phyloP scores from a whole-genome alignment of 371 early-diverging fungal genomes.

The Rhizopus arrhizus region DNA sequence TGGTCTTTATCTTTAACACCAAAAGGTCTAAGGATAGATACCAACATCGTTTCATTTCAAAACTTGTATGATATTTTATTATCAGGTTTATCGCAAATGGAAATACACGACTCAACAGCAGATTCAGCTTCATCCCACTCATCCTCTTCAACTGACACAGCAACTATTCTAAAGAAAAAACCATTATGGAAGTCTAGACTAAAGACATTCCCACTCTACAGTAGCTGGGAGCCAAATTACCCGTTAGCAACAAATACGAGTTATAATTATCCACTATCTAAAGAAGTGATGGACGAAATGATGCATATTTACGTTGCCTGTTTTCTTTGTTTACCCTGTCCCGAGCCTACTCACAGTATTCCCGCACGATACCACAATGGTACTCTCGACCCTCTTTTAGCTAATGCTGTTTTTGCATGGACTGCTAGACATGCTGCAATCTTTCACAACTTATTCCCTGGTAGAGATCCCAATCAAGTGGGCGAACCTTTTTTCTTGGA shows the following conservation, averaged over 20 bases:
- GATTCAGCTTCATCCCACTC: constrained; percentile 28
- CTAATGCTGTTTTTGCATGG: constrained; percentile 50
- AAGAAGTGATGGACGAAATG: constrained; percentile 25
- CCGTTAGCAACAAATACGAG: too few species aligned
- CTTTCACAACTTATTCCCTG: constrained; percentile 45
- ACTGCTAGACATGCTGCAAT: constrained; percentile 53
- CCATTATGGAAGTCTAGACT: constrained; percentile 41
- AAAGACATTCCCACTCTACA: constrained; percentile 48
- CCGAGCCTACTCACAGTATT: constrained; percentile 19
- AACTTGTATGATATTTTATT: constrained; percentile 47
- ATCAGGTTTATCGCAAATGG: constrained; percentile 41
- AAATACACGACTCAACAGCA: not conserved
- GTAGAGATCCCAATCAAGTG: constrained; percentile 49
- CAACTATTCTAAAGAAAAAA: constrained; percentile 36
- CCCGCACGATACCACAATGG: constrained; percentile 17
- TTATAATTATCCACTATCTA: not conserved
- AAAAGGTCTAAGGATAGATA: constrained; percentile 45
- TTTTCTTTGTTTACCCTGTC: constrained; percentile 36
- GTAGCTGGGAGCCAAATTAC: constrained; percentile 42
- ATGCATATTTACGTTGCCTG: constrained; percentile 28
- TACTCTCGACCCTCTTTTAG: constrained; percentile 38
- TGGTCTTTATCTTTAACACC: constrained; percentile 49
- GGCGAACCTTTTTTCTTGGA: constrained; percentile 43
- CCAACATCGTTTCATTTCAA: constrained; percentile 45
- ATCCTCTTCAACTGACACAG: constrained; percentile 26